phyloP scores from a whole-genome alignment of 306 rosid species.

The Dryas octopetala region DNA sequence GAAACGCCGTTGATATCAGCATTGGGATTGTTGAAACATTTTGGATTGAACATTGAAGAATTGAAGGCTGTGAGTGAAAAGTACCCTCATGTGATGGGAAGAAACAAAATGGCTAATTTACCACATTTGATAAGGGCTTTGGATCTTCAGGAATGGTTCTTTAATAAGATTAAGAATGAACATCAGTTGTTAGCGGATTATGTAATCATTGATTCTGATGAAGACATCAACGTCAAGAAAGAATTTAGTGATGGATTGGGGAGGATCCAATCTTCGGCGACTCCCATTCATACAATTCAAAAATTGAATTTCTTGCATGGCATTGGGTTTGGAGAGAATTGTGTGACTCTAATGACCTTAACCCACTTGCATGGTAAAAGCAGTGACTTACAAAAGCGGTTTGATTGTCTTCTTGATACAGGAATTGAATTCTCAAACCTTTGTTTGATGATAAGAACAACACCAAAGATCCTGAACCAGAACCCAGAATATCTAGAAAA shows the following conservation, averaged over 20 bases:
- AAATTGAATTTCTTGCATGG: conserved; percentile 66
- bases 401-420: conserved; percentile 50
- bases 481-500: conserved; percentile 49
- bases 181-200: conserved; percentile 46
- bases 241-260: conserved; percentile 40
- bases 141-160: conserved; percentile 67
- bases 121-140: conserved; percentile 68
- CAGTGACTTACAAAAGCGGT: conserved; percentile 47
- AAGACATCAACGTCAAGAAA: conserved; percentile 30
- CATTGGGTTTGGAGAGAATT: conserved; percentile 79
- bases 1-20: conserved; percentile 46
- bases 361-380: conserved; percentile 52
- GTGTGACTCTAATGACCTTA: conserved; percentile 47
- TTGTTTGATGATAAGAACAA: conserved; percentile 41
- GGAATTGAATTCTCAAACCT: conserved; percentile 64
- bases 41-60: conserved; percentile 39
- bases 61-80: conserved; percentile 29
- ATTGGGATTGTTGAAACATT: conserved; percentile 56
- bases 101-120: conserved; percentile 57
- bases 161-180: conserved; percentile 50
- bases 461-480: conserved; percentile 65
- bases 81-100: conserved; percentile 57
- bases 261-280: conserved; percentile 39
- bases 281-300: conserved; percentile 43
- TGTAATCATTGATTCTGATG: conserved; percentile 37